Evolutionary conservation across 129 eudicot species (phyloP), one percentile per base, ranked within the genome.

Genomic region (Apium graveolens): DNA sequence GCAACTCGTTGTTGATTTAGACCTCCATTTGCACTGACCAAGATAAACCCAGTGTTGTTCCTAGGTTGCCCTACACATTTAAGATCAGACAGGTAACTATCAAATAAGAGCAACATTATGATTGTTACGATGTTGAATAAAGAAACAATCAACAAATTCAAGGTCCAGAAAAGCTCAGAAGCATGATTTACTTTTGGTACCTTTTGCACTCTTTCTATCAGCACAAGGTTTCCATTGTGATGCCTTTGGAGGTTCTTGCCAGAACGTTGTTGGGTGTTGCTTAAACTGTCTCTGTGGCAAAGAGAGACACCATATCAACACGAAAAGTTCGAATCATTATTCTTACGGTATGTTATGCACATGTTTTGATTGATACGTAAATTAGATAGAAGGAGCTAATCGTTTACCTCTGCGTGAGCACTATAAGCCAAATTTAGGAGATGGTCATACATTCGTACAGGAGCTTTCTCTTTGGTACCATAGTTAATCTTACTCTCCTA

Each of bases 1-100:
- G 99, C 99, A 81, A 95, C 99, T 74, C 99, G 90, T 80, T 95
- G 97, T 84, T 95, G 97, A 88, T 95, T 95, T 60, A 95, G 90
- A 53, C 99, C 99, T 82, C 99, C 99, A 81, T 95, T 95, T 73
- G 99, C 97, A 73, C 99, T 95, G 76, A 95, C 90, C 80, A 90
- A 45, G 70, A 95, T 88, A 77, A 82, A 95, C 31, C 97, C 97
- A 70, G 74, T 88, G 84, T 75, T 85, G 78, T 87, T 86, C 80
- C 74, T 82, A 11, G 79, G 76, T 79, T 83, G 81, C 83, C 80
- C 99, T 92, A 92, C 84, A 90, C 90, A 86, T 83, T 83, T 86
- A 89, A 81, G 74, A 78, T 81, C 72, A 63, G 70, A 80, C 24
- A 57, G 49, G 55, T 75, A 76, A 79, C 57, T 32, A 77, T 42